Base-by-base conservation (phyloP, 345 rosid species). In the Brassica carinata region DNA sequence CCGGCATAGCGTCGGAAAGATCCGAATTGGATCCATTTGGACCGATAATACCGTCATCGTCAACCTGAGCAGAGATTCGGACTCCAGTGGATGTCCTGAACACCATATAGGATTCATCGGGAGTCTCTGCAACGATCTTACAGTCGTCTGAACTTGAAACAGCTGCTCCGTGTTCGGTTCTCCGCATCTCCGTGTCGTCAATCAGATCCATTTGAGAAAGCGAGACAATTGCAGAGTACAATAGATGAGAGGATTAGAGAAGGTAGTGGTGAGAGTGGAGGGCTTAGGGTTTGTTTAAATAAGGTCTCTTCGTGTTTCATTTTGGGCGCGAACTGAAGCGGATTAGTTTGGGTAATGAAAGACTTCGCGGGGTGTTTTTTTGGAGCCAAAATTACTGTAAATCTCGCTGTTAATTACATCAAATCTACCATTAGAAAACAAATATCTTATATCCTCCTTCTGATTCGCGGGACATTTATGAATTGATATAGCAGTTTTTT, bases 81-180 rank as follows among this genome's bases (percentile, higher is more conserved):
- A 86, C 77, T 2, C 88, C 85, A 43, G 82, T 83, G 13, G 77
- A 31, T 48, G 87, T 84, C 45, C 89, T 74, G 27, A 29, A 0
- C 4, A 85, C 86, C 5, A 33, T 8, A 27, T 72, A 70, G 11
- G 80, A 72, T 5, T 30, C 74, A 10, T 61, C 76, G 7, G 64
- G 74, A 55, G 62, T 79, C 13, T 76, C 69, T 1, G 38, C 66
- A 19, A 33, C 77, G 38, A 55, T 70, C 43, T 77, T 79, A 40
- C 48, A 33, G n/a, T 30, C 51, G 48, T 57, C 64, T 11, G 73
- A 73, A 63, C 76, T 5, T 19, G 51, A 64, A 23, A 70, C 45
- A 74, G 71, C 55, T 67, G 71, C 40, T 57, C 65, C 29, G 3
- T 26, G 30, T 38, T 53, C 27, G 33, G 4, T 75, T 33, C 14